Conservation (phyloP, 306 rosid species). For the Purshia tridentata region DNA sequence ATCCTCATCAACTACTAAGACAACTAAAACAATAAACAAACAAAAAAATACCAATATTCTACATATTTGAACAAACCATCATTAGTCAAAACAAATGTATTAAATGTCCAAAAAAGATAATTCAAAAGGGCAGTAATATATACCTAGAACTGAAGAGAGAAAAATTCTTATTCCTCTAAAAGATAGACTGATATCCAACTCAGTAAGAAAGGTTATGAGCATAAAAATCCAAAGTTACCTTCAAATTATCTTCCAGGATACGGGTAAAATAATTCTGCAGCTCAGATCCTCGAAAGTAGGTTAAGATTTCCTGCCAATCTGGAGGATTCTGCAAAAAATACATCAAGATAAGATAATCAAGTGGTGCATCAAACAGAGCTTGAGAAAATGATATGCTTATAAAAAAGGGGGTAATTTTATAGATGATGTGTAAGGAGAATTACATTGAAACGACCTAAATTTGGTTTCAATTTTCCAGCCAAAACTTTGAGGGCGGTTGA, state of each 20-base stretch:
- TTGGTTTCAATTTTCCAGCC: conserved; percentile 94
- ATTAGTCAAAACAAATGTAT: neutral
- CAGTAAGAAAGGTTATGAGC: neutral
- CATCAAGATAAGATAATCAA: conserved; percentile 6
- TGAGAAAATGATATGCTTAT: conserved; percentile 1
- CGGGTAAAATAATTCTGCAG: conserved; percentile 95
- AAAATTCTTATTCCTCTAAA: neutral
- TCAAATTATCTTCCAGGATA: conserved; percentile 84
- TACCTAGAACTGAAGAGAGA: neutral
- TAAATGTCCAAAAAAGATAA: neutral
- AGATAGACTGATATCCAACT: neutral
- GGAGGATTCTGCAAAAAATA: conserved; percentile 73
- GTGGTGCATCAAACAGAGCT: neutral
- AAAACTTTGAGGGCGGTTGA: conserved; percentile 96
- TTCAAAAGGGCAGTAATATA: neutral
- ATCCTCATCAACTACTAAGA: neutral
- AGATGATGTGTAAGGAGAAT: conserved; percentile 3
- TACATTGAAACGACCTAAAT: conserved; percentile 92
- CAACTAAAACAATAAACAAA: neutral
- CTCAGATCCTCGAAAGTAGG: conserved; percentile 93
- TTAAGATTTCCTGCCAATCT: conserved; percentile 97
- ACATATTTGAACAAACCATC: conserved; percentile 4
- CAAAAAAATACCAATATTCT: neutral
- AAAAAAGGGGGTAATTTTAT: neutral
- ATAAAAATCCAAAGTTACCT: conserved; percentile 42